Evolutionary conservation across 495 filamentous ascomycete species (phyloP).

Genomic region (Clohesyomyces aquaticus): DNA sequence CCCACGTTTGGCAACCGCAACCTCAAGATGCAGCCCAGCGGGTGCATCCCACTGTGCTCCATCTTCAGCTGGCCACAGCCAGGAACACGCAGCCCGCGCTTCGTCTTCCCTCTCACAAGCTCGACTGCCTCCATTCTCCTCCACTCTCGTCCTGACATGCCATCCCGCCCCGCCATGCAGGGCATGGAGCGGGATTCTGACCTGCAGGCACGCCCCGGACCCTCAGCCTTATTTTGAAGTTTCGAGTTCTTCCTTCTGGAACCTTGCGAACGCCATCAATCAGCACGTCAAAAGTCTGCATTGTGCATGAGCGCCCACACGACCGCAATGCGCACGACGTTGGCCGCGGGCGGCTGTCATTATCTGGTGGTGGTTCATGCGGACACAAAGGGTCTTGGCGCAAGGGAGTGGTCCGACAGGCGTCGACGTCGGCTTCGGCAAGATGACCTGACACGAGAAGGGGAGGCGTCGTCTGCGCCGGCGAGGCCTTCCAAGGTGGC

Average conservation of each 20-base stretch:
- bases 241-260: constrained; percentile 19
- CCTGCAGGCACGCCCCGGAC: not conserved
- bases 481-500: not conserved
- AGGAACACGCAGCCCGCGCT: not conserved
- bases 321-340: not conserved
- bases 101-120: not conserved
- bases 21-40: not conserved
- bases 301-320: not conserved
- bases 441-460: not conserved
- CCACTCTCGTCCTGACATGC: no score
- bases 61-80: not conserved
- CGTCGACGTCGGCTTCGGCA: not conserved
- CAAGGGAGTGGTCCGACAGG: not conserved
- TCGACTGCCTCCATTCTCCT: not conserved
- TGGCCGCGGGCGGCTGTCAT: not conserved
- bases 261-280: constrained; percentile 1
- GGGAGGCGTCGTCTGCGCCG: not conserved
- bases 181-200: not conserved
- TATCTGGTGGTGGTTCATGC: not conserved
- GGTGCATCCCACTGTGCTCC: not conserved
- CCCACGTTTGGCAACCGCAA: not conserved
- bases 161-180: not conserved
- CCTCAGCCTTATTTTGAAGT: not conserved
- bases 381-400: not conserved
- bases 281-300: not conserved